Conservation (phyloP, 2,329 filamentous ascomycete genomes). For the Talaromyces sp. region DNA sequence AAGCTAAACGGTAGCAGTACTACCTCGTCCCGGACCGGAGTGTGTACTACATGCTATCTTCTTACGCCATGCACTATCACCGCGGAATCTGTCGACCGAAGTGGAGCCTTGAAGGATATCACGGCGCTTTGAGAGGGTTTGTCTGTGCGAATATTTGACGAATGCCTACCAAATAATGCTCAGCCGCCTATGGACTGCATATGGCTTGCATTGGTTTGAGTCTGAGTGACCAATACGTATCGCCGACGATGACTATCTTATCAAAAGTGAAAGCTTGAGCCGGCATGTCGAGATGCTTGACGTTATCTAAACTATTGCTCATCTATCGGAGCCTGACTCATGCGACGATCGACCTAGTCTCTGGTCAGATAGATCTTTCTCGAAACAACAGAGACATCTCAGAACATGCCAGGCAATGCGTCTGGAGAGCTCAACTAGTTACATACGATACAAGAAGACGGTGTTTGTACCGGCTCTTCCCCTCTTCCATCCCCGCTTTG, state of each 20-base stretch:
- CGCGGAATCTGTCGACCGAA: neutral
- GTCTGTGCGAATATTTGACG: neutral
- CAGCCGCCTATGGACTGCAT: neutral
- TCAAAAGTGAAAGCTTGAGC: constrained; percentile 2
- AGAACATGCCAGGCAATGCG: too few relatives aligned
- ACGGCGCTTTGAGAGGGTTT: neutral
- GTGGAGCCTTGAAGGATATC: neutral
- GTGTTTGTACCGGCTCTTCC: neutral
- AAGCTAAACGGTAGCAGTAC: constrained; percentile 12
- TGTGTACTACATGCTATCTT: neutral
- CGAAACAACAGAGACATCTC: neutral
- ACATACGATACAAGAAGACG: neutral
- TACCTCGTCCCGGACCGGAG: constrained; percentile 5
- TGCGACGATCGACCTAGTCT: neutral
- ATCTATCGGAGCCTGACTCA: constrained; percentile 1
- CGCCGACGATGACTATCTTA: neutral
- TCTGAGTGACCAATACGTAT: neutral
- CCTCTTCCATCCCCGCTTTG: constrained; percentile 5
- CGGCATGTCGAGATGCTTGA: neutral
- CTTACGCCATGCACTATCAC: neutral
- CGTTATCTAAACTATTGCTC: neutral
- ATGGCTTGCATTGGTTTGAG: constrained; percentile 3
- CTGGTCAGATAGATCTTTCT: neutral
- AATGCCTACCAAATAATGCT: neutral
- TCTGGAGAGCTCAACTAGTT: neutral